Conservation (phyloP, 352 stramenopile genomes). For the Globisporangium paddicum region DNA sequence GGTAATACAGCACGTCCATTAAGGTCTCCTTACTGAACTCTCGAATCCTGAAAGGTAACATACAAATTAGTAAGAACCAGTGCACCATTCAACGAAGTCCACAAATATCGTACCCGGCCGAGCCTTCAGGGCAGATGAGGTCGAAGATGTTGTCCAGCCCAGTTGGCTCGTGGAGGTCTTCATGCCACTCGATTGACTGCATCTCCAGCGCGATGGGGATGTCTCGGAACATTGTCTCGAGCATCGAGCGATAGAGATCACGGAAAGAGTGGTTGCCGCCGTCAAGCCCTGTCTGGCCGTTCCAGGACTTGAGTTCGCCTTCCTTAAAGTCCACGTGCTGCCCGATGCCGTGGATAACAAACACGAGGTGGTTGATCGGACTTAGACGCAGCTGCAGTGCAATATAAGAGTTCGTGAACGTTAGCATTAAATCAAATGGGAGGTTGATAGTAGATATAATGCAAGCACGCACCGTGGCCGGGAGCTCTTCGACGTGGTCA, state of each 20-base stretch:
- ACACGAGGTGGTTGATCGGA: conserved; percentile 82
- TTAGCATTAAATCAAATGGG: background rate
- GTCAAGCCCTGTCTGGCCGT: conserved; percentile 60
- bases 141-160: conserved; percentile 84
- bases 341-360: conserved; percentile 85
- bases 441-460: background rate
- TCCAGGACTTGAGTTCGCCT: conserved; percentile 78
- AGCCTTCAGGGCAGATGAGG: conserved; percentile 74
- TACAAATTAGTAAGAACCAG: background rate
- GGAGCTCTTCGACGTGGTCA: conserved; percentile 67
- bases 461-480: conserved; percentile 42
- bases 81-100: no score
- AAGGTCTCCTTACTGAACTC: conserved; percentile 93
- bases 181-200: conserved; percentile 89
- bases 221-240: conserved; percentile 77
- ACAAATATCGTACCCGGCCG: conserved; percentile 38
- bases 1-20: conserved; percentile 93
- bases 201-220: conserved; percentile 82
- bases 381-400: conserved; percentile 50
- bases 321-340: conserved; percentile 85
- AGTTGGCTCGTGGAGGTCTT: conserved; percentile 83
- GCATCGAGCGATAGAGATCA: conserved; percentile 69
- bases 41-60: conserved; percentile 52
- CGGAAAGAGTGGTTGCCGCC: conserved; percentile 78
- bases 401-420: background rate